These are phyloP conservation scores for Mortierella sp. DNA, from an alignment of 371 early-diverging fungal genomes.

Conservation along the genomic window DNA sequence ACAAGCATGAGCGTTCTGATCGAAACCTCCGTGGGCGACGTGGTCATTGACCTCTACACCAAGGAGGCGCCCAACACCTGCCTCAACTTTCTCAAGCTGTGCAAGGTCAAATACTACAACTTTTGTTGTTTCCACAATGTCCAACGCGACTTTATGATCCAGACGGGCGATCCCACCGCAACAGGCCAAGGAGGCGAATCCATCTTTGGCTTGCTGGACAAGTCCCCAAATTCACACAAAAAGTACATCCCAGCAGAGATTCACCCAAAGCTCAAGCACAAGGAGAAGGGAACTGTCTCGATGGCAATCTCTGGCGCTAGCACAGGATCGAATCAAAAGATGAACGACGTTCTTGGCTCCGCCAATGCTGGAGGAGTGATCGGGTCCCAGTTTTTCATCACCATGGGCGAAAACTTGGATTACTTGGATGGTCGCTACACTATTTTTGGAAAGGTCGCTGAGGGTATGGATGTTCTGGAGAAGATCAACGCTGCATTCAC, in stretches of 20 bases:
- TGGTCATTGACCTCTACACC: conserved; percentile 92
- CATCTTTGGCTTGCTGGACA: conserved; percentile 72
- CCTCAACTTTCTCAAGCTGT: conserved; percentile 93
- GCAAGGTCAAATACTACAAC: conserved; percentile 95
- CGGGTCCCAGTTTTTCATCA: conserved; percentile 97
- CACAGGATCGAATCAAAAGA: conserved; percentile 41
- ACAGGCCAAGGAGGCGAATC: conserved; percentile 86
- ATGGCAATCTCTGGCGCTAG: conserved; percentile 75
- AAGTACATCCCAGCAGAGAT: conserved; percentile 88
- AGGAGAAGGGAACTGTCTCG: conserved; percentile 82
- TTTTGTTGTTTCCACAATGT: conserved; percentile 87
- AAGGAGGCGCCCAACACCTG: conserved; percentile 81
- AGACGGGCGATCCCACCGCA: conserved; percentile 89
- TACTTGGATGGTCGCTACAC: conserved; percentile 98
- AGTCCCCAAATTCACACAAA: conserved; percentile 31
- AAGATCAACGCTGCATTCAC: conserved; percentile 80
- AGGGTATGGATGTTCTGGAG: conserved; percentile 93
- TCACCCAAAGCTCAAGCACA: conserved; percentile 89
- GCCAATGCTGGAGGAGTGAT: conserved; percentile 67
- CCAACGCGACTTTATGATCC: conserved; percentile 90
- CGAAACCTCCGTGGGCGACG: conserved; percentile 94
- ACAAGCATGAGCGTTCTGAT: conserved; percentile 70
- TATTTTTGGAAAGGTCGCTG: conserved; percentile 96
- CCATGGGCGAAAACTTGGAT: conserved; percentile 83
- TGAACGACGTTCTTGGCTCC: conserved; percentile 34